Conservation (phyloP, 148 eudicot species). For the Heliamphora exappendiculata region DNA sequence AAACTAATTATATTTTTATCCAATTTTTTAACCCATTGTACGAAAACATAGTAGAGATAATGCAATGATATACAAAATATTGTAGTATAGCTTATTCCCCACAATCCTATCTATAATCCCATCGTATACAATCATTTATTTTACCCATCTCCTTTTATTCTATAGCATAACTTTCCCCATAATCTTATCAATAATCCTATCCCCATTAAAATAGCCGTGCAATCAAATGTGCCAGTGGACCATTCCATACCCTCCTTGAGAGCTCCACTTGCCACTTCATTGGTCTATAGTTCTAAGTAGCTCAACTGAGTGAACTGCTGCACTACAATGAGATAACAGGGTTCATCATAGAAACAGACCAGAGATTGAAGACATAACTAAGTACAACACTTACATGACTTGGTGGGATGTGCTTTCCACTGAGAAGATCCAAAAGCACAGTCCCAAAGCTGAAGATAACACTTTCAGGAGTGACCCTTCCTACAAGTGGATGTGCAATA, state of each 20-base stretch:
- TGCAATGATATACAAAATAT: no score
- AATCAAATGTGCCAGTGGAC: no score
- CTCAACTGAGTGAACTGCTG: neutral
- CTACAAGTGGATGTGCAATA: conserved; percentile 23
- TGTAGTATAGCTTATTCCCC: no score
- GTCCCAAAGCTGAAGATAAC: conserved; percentile 84
- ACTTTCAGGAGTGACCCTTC: conserved; percentile 81
- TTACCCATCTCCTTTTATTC: no score
- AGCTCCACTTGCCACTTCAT: neutral
- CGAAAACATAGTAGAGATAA: no score
- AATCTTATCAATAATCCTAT: no score
- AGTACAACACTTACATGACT: conserved; percentile 54
- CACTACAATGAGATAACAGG: neutral
- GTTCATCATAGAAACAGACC: neutral
- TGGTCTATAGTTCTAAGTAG: neutral
- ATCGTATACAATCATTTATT: no score
- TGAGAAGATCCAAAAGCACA: conserved; percentile 80
- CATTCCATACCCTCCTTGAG: neutral
- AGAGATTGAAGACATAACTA: neutral
- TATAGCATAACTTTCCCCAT: no score
- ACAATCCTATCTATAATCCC: no score
- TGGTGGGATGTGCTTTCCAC: conserved; percentile 91
- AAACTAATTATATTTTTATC: no score
- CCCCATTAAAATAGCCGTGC: no score
- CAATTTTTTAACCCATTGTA: no score